Evolutionary conservation across 352 stramenopile genomes (phyloP), one percentile per base, ranked within the genome.

Genomic region (Globisporangium emineosum): DNA sequence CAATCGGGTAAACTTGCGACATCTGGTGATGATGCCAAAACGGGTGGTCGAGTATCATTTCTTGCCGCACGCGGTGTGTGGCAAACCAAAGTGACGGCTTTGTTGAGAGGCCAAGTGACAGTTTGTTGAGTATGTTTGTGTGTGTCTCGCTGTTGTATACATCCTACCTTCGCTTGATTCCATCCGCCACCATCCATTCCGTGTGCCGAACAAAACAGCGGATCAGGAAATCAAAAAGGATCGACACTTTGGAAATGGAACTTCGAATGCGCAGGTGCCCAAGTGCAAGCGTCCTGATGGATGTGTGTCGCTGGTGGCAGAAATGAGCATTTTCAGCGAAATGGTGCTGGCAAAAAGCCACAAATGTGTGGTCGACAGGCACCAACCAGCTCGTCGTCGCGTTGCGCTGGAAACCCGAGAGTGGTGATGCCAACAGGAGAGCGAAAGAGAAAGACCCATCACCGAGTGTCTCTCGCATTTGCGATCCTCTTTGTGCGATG

Each of bases 1-100:
- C n/a, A n/a, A n/a, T n/a, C n/a, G n/a, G n/a, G n/a, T 42, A 61
- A 61, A 42, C 56, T 17, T 62, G 57, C 29, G 35, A 53, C 57
- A 37, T 47, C 40, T 17, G 27, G 42, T 55, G 57, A 43, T 53
- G 57, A 62, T 52, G 57, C 15, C 13, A 45, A 45, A 7, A 5
- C 3, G 5, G 30, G 40, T 53, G 40, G 17, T 40, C 56, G 27
- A 53, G 17, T 52, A 54, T 62, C 40, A 54, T 60, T 60, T 57
- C 27, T 40, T 60, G 17, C 21, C 30, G 53, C 40, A 15, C 32
- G 33, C 0, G 9, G 9, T 9, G 33, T 10, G 33, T 9, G 33
- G 33, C 15, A 12, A 15, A 12, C 23, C 32, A 23, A 23, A 25
- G 5, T 19, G n/a, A n/a, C n/a, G n/a, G n/a, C n/a, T n/a, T n/a